These are phyloP conservation scores for Lactuca sativa DNA, from an alignment of 129 eudicot genomes.

Conservation along the genomic window DNA sequence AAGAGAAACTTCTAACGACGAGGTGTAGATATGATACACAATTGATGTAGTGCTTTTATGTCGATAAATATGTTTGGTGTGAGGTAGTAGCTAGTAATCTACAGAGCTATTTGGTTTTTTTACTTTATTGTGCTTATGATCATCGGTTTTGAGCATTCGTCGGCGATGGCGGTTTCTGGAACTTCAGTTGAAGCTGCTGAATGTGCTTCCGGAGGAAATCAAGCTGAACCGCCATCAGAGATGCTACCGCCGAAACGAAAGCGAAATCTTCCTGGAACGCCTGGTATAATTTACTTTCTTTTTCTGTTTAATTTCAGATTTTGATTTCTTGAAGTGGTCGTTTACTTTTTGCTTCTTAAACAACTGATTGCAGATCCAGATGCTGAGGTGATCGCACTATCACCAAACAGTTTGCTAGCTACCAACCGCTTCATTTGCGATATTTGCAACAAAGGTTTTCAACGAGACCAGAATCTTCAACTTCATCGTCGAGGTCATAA, in stretches of 20 bases:
- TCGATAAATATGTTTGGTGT: not conserved
- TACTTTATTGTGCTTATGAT: not conserved
- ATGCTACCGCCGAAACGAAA: not conserved
- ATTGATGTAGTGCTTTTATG: not conserved
- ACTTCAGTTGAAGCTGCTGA: not conserved
- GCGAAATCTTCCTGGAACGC: not conserved
- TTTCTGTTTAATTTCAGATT: not conserved
- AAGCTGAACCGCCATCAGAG: not conserved
- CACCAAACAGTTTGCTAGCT: not conserved
- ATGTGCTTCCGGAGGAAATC: not conserved
- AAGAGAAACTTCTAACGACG: not conserved
- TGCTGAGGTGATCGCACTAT: not conserved
- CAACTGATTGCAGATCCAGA: not conserved
- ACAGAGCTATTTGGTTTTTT: not conserved
- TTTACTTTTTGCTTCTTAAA: too few relatives aligned
- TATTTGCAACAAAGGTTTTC: not conserved
- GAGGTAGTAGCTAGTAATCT: not conserved
- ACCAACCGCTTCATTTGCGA: not conserved
- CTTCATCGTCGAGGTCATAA: slow-evolving; percentile 1
- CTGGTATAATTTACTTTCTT: not conserved
- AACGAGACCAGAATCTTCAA: not conserved
- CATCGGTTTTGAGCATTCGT: not conserved
- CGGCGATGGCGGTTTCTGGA: not conserved
- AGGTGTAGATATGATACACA: not conserved
- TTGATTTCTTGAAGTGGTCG: not conserved